Percentiles rank a stretch among this genome's conserved stretches.
These are phyloP conservation scores for Aeminium ludgeri DNA, from an alignment of 495 filamentous ascomycete genomes.

Conservation along the genomic window DNA sequence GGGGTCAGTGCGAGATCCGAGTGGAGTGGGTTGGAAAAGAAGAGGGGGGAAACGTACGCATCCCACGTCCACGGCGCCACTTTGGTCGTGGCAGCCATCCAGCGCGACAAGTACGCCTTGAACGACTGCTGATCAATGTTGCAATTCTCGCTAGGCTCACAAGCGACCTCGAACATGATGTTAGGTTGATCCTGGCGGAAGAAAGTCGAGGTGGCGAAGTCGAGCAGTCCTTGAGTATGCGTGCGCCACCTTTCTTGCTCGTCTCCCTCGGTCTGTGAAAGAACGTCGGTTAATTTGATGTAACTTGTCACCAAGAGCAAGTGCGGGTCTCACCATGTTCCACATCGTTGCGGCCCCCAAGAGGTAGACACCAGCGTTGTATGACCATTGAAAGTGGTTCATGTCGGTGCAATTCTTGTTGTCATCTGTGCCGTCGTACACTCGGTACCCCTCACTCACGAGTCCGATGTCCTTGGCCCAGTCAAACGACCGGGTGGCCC, in stretches of 20 bases:
- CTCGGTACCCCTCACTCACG: conserved; percentile 32
- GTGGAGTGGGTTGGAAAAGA: no score
- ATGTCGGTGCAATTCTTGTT: conserved; percentile 39
- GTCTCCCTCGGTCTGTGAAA: conserved; percentile 10
- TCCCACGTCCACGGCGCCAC: conserved; percentile 43
- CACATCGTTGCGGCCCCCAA: conserved; percentile 64
- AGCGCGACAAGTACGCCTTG: conserved; percentile 58
- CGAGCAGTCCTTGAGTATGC: conserved; percentile 10
- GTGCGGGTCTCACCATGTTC: conserved; percentile 35
- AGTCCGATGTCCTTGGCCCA: conserved; percentile 48
- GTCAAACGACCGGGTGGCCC: conserved; percentile 56
- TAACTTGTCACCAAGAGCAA: not conserved
- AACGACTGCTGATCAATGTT: conserved; percentile 55
- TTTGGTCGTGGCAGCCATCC: conserved; percentile 48
- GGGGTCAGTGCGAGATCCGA: no score
- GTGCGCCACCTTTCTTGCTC: conserved; percentile 7
- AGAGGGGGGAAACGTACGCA: no score
- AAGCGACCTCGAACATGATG: conserved; percentile 51
- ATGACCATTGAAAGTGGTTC: conserved; percentile 54
- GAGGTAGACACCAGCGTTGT: conserved; percentile 59
- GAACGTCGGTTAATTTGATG: not conserved
- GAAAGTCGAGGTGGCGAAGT: conserved; percentile 21
- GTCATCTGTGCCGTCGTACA: conserved; percentile 51
- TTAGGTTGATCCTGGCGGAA: conserved; percentile 36
- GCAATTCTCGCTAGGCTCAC: conserved; percentile 48